These are phyloP conservation scores for Tolypocladium amazonense DNA, from an alignment of 2,329 filamentous ascomycete genomes.

Conservation along the genomic window DNA sequence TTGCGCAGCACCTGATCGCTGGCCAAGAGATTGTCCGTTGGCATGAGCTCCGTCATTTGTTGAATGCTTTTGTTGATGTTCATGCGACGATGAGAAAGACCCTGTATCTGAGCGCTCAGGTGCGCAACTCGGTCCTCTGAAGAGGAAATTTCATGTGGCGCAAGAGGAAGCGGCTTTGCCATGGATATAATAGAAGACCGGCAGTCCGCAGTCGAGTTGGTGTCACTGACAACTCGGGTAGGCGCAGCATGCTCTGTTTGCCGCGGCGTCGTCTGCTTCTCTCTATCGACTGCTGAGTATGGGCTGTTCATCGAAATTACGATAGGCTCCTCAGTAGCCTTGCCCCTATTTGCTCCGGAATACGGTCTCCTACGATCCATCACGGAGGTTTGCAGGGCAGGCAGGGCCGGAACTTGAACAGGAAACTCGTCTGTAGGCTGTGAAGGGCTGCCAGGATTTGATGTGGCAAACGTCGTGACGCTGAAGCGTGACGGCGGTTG, in stretches of 20 bases:
- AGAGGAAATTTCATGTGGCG: conserved; percentile 46
- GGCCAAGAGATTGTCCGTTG: conserved; percentile 56
- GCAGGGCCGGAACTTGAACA: conserved; percentile 12
- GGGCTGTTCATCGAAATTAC: conserved; percentile 16
- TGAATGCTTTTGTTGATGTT: conserved; percentile 65
- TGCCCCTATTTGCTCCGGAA: conserved; percentile 11
- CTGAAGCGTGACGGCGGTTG: conserved; percentile 53
- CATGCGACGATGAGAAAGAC: conserved; percentile 53
- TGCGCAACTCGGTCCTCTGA: conserved; percentile 54
- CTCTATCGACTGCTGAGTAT: neutral
- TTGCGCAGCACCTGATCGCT: conserved; percentile 51
- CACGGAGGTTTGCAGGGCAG: conserved; percentile 12
- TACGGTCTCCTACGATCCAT: conserved; percentile 22
- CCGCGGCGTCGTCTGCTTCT: neutral
- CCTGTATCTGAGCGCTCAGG: conserved; percentile 55
- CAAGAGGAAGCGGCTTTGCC: conserved; percentile 49
- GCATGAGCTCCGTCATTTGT: conserved; percentile 71
- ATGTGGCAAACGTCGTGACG: conserved; percentile 49
- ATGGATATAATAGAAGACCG: conserved; percentile 24
- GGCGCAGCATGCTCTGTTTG: neutral
- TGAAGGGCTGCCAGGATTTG: conserved; percentile 19
- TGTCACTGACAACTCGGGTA: conserved; percentile 1
- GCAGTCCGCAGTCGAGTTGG: conserved; percentile 5
- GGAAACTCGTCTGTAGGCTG: conserved; percentile 13
- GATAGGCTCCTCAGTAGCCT: conserved; percentile 13